These are phyloP conservation scores for Circinella umbellata DNA, from an alignment of 371 early-diverging fungal genomes.

Conservation along the genomic window DNA sequence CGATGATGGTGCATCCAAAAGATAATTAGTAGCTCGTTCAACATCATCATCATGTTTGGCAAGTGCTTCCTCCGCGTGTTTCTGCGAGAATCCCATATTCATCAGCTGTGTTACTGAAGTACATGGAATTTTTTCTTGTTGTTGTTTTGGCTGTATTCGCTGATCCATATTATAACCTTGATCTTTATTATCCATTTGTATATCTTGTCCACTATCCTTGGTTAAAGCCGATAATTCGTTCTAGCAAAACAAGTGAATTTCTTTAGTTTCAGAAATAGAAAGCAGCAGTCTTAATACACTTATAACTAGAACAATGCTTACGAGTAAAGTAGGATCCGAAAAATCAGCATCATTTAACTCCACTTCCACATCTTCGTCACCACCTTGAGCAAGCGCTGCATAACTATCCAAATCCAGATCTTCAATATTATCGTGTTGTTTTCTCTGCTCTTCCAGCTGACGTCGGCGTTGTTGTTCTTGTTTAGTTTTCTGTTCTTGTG, in stretches of 20 bases:
- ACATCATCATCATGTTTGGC: constrained; percentile 33
- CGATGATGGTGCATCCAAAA: constrained; percentile 31
- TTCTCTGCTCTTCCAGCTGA: constrained; percentile 1
- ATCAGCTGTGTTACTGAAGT: constrained; percentile 21
- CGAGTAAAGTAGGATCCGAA: constrained; percentile 46
- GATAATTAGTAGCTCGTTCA: constrained; percentile 41
- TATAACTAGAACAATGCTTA: constrained; percentile 13
- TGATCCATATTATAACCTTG: not conserved
- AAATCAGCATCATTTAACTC: constrained; percentile 46
- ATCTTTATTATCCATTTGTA: not conserved
- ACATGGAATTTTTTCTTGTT: not conserved
- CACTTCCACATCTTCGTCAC: constrained; percentile 43
- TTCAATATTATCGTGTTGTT: constrained; percentile 6
- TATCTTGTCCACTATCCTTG: not conserved
- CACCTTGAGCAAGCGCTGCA: constrained; percentile 39
- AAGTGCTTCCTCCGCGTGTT: constrained; percentile 34
- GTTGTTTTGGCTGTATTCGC: not conserved
- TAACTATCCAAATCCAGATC: constrained; percentile 46
- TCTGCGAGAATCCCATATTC: constrained; percentile 38
- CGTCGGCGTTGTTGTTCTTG: constrained; percentile 15
- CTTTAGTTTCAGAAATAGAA: not conserved
- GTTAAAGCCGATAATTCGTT: constrained; percentile 31
- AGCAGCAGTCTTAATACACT: no score
- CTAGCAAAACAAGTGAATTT: constrained; percentile 11
- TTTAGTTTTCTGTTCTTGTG: not conserved